phyloP scores from a whole-genome alignment of 345 rosid species.

The Citrus cavaleriei region DNA sequence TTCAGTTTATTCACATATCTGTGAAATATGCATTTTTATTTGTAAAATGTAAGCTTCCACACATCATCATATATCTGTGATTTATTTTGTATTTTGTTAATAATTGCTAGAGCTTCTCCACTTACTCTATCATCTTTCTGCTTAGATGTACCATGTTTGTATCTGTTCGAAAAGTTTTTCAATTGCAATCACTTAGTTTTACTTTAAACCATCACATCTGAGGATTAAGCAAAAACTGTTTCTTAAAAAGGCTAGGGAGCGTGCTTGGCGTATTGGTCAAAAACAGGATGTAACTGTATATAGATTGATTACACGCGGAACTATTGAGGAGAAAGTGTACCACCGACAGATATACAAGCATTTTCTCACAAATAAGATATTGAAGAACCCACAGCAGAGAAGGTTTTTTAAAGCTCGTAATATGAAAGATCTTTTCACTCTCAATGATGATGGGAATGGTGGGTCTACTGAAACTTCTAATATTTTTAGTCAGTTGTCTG shows the following conservation, averaged over 20 bases:
- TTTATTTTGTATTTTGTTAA: not conserved
- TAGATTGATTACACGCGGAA: constrained; percentile 88
- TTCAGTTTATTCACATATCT: constrained; percentile 3
- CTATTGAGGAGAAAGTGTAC: constrained; percentile 97
- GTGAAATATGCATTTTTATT: not conserved
- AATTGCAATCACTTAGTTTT: not conserved
- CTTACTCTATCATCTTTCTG: not conserved
- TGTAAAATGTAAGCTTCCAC: not conserved
- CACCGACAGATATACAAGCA: constrained; percentile 97
- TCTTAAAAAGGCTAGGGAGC: constrained; percentile 85
- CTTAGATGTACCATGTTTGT: not conserved
- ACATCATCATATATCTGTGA: not conserved
- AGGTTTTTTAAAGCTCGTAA: constrained; percentile 96
- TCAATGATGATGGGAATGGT: constrained; percentile 67
- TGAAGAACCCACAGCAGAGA: constrained; percentile 94
- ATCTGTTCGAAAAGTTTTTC: not conserved
- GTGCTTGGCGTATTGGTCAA: constrained; percentile 99
- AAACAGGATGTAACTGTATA: constrained; percentile 84
- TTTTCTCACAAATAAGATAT: constrained; percentile 87
- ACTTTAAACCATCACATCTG: not conserved
- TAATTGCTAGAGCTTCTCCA: not conserved
- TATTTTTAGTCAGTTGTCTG: constrained; percentile 78
- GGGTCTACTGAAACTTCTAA: constrained; percentile 81
- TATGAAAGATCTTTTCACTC: constrained; percentile 84
- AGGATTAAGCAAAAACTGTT: constrained; percentile 1